These are phyloP conservation scores for Backusella morwellensis DNA, from an alignment of 192 early-diverging fungal genomes.

Conservation along the genomic window DNA sequence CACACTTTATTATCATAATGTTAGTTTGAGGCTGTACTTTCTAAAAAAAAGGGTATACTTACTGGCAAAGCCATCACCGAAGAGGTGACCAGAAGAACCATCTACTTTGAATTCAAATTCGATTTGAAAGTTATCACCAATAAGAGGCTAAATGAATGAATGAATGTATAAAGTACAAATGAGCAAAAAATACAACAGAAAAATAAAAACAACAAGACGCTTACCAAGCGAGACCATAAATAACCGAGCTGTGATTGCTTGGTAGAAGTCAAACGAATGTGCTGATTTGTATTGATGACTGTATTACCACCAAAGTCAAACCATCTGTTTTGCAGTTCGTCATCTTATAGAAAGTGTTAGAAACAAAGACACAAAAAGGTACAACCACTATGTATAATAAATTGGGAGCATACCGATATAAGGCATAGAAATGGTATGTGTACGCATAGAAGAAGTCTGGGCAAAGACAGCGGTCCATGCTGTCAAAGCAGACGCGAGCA, in stretches of 20 bases:
- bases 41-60: not conserved
- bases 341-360: constrained; percentile 32
- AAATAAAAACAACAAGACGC: not conserved
- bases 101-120: constrained; percentile 93
- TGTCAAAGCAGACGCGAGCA: constrained; percentile 2
- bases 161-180: constrained; percentile 48
- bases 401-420: constrained; percentile 6
- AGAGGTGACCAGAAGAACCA: constrained; percentile 73
- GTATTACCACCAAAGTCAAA: constrained; percentile 96
- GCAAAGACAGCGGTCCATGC: constrained; percentile 2
- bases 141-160: constrained; percentile 34
- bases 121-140: constrained; percentile 61
- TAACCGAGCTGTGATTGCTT: constrained; percentile 75
- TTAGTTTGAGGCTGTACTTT: not conserved
- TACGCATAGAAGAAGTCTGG: not conserved
- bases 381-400: not conserved
- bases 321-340: constrained; percentile 80
- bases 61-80: constrained; percentile 95
- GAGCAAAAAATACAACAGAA: not conserved
- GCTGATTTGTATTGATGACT: constrained; percentile 83
- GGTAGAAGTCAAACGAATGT: constrained; percentile 87
- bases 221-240: constrained; percentile 73
- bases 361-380: not conserved
- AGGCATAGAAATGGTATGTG: constrained; percentile 13
- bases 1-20: constrained; percentile 54